phyloP scores from a whole-genome alignment of 345 rosid genomes.

The Cochlearia excelsa region DNA sequence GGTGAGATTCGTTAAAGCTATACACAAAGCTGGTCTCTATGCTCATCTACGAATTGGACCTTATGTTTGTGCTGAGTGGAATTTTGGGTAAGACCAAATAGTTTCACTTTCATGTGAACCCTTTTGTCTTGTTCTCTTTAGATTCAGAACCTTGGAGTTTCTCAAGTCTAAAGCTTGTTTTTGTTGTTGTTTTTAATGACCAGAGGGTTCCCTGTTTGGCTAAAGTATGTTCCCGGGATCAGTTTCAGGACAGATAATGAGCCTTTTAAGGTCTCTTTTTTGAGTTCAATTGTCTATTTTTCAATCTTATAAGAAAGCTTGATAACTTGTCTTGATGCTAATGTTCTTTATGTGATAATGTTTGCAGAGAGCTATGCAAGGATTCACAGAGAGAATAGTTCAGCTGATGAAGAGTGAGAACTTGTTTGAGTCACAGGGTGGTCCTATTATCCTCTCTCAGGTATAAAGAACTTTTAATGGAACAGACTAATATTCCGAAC shows the following conservation, averaged over 20 bases:
- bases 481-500: constrained; percentile 3
- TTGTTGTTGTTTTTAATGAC: constrained; percentile 17
- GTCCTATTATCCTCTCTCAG: constrained; percentile 98
- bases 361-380: constrained; percentile 91
- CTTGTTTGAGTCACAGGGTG: constrained; percentile 95
- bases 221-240: constrained; percentile 96
- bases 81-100: constrained; percentile 67
- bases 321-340: constrained; percentile 6
- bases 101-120: constrained; percentile 11
- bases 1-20: constrained; percentile 80
- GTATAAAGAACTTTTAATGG: constrained; percentile 31
- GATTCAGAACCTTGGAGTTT: constrained; percentile 29
- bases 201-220: constrained; percentile 99
- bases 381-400: constrained; percentile 92
- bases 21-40: constrained; percentile 85
- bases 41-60: constrained; percentile 98
- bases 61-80: constrained; percentile 99
- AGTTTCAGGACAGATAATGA: constrained; percentile 99
- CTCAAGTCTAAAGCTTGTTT: background rate
- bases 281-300: constrained; percentile 3
- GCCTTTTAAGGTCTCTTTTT: constrained; percentile 82
- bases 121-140: constrained; percentile 20
- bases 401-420: constrained; percentile 89
- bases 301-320: background rate
- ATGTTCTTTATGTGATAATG: constrained; percentile 21